Percentiles rank a stretch among this genome's conserved stretches.
Evolutionary conservation across 1,284 basidiomycete genomes (phyloP).

Genomic region (Afroboletus lepidellus): DNA sequence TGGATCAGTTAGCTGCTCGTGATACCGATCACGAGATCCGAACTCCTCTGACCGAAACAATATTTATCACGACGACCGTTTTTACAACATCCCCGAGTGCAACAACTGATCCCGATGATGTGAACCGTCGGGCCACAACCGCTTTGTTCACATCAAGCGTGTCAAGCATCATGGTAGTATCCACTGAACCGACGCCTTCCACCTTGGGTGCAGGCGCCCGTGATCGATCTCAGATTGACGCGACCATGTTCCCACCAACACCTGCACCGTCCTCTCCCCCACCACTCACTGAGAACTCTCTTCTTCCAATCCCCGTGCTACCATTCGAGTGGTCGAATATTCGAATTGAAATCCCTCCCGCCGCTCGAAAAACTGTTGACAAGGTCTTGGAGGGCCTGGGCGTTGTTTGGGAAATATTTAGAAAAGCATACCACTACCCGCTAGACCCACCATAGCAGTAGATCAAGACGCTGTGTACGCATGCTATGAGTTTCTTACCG

Average conservation of each 20-base stretch:
- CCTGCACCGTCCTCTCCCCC: slow-evolving; percentile 18
- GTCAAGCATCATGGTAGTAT: slow-evolving; percentile 9
- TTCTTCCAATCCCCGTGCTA: slow-evolving; percentile 13
- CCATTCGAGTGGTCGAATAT: slow-evolving; percentile 32
- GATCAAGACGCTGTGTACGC: slow-evolving; percentile 2
- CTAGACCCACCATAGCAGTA: slow-evolving; percentile 45
- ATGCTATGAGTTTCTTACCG: slow-evolving; percentile 4
- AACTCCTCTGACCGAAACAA: slow-evolving; percentile 21
- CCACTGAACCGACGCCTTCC: slow-evolving; percentile 3
- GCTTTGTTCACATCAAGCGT: slow-evolving; percentile 1
- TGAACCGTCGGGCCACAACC: slow-evolving; percentile 6
- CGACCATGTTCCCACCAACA: slow-evolving; percentile 9
- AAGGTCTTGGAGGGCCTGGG: slow-evolving; percentile 39
- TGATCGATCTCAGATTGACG: slow-evolving; percentile 12
- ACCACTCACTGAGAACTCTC: slow-evolving; percentile 16
- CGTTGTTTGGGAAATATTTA: slow-evolving; percentile 47
- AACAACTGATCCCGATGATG: background rate
- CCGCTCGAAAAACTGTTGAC: slow-evolving; percentile 28
- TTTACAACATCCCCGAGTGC: slow-evolving; percentile 12
- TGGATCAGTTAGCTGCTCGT: slow-evolving; percentile 32
- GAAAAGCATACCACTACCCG: slow-evolving; percentile 57
- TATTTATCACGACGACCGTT: slow-evolving; percentile 37
- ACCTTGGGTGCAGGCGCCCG: slow-evolving; percentile 2
- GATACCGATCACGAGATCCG: slow-evolving; percentile 22
- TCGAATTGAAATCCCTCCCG: slow-evolving; percentile 25